phyloP scores from a whole-genome alignment of 169 alveolate species.

The Eimeria falciformis region DNA sequence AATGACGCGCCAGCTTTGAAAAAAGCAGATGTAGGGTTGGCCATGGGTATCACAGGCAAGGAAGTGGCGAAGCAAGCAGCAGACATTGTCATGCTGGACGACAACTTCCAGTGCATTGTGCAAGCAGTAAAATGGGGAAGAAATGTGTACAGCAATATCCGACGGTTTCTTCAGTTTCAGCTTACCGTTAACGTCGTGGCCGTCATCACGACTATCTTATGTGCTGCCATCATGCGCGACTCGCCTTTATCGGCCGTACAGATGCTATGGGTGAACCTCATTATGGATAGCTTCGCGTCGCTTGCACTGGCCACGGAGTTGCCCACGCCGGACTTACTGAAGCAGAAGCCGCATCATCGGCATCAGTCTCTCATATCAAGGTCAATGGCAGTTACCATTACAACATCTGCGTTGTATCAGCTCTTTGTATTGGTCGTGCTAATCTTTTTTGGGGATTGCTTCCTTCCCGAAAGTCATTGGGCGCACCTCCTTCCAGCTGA shows the following conservation, averaged over 20 bases:
- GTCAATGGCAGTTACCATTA: slow-evolving; percentile 83
- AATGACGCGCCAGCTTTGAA: slow-evolving; percentile 97
- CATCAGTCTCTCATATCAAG: slow-evolving; percentile 89
- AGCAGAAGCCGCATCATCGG: slow-evolving; percentile 91
- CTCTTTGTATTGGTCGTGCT: slow-evolving; percentile 80
- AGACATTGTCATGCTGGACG: slow-evolving; percentile 93
- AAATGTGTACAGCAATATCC: slow-evolving; percentile 92
- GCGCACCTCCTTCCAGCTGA: slow-evolving; percentile 67
- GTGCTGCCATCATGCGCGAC: slow-evolving; percentile 85
- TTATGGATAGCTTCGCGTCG: slow-evolving; percentile 94
- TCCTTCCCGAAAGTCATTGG: slow-evolving; percentile 87
- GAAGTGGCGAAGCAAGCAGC: slow-evolving; percentile 96
- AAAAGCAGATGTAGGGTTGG: slow-evolving; percentile 96
- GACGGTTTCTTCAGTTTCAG: slow-evolving; percentile 92
- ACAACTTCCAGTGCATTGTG: slow-evolving; percentile 92
- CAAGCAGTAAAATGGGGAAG: slow-evolving; percentile 94
- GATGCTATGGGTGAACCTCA: slow-evolving; percentile 90
- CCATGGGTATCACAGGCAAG: slow-evolving; percentile 94
- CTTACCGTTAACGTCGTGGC: slow-evolving; percentile 93
- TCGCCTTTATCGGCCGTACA: slow-evolving; percentile 88
- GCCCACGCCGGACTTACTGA: slow-evolving; percentile 90
- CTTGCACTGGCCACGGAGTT: slow-evolving; percentile 95
- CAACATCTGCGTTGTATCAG: slow-evolving; percentile 84
- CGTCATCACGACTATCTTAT: slow-evolving; percentile 88
- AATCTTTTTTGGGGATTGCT: slow-evolving; percentile 88